Evolutionary conservation across 2,329 filamentous ascomycete genomes (phyloP), one percentile per base, ranked within the genome.

Genomic region (Amylocarpus encephaloides): DNA sequence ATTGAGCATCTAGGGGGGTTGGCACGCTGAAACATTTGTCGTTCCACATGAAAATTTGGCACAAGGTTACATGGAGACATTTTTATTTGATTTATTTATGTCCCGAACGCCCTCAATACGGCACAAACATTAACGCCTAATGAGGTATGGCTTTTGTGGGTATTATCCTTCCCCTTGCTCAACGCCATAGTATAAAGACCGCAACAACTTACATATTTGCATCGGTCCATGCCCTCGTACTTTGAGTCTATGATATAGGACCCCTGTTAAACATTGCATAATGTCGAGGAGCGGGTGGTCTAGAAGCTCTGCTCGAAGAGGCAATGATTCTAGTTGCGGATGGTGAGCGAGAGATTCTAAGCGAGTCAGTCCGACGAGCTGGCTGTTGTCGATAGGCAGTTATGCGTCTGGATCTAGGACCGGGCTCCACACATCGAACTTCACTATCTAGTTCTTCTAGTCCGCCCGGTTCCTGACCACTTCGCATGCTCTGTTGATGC

Each of bases 401-500:
- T 49, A 56, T 51, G 39, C 58, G 46, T n/a, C 58, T 53, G 29
- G 48, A 50, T 41, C 58, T 49, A 40, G 55, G 52, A 3, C 53
- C 51, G 29, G 52, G 52, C 45, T 61, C 60, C 19, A 56, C 36
- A 32, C 51, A 50, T 18, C 53, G 45, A 33, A 48, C 43, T 19
- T 45, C 50, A 40, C 54, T 41, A n/a, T 50, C 43, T 29, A 55
- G 19, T n/a, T 48, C 50, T 33, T 55, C 43, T 33, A 53, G 50
- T 3, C 55, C 56, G 19, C 50, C 54, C 3, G 54, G 49, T 19
- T 50, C 50, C n/a, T 49, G 52, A 7, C 49, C 50, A 35, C 48
- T 41, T 53, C 53, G 53, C 34, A 60, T 46, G 40, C 33, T 59
- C 33, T 56, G 56, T 49, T 64, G 64, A 44, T 66, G 62, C 35